These are phyloP conservation scores for Gossypium rotundifolium DNA, from an alignment of 345 rosid species.

Conservation along the genomic window DNA sequence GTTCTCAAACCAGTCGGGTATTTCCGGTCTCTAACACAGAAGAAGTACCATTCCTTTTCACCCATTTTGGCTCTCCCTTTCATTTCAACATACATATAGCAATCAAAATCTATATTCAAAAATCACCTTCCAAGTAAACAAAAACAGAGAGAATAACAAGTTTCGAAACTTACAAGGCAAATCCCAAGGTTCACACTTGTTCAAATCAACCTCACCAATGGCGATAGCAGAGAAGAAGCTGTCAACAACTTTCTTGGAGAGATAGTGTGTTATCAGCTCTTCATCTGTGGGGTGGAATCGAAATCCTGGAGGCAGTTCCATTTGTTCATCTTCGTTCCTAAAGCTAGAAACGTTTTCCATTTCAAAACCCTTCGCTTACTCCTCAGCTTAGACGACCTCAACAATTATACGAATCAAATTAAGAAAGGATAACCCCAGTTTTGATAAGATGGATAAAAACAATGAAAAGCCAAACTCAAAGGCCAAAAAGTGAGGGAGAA, in stretches of 20 bases:
- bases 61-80: slow-evolving; percentile 49
- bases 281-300: slow-evolving; percentile 61
- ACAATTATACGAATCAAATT: too few relatives aligned
- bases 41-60: slow-evolving; percentile 74
- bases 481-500: not conserved
- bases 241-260: slow-evolving; percentile 37
- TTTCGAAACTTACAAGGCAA: slow-evolving; percentile 41
- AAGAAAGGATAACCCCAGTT: not conserved
- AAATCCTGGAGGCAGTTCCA: slow-evolving; percentile 58
- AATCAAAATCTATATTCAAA: not conserved
- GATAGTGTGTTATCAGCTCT: slow-evolving; percentile 53
- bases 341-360: slow-evolving; percentile 32
- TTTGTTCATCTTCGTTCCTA: slow-evolving; percentile 30
- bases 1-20: slow-evolving; percentile 75
- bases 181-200: slow-evolving; percentile 70
- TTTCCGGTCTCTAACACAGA: slow-evolving; percentile 68
- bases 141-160: not conserved
- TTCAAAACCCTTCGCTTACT: not conserved
- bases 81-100: not conserved
- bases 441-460: not conserved
- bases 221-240: slow-evolving; percentile 39
- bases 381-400: too few relatives aligned
- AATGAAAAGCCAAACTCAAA: slow-evolving; percentile 1
- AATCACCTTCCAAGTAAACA: not conserved
- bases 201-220: slow-evolving; percentile 59